A percentile compares a stretch with the other conserved stretches of the same genome.
These are phyloP conservation scores for Buddleja alternifolia DNA, from an alignment of 257 asterid species.

Conservation along the genomic window DNA sequence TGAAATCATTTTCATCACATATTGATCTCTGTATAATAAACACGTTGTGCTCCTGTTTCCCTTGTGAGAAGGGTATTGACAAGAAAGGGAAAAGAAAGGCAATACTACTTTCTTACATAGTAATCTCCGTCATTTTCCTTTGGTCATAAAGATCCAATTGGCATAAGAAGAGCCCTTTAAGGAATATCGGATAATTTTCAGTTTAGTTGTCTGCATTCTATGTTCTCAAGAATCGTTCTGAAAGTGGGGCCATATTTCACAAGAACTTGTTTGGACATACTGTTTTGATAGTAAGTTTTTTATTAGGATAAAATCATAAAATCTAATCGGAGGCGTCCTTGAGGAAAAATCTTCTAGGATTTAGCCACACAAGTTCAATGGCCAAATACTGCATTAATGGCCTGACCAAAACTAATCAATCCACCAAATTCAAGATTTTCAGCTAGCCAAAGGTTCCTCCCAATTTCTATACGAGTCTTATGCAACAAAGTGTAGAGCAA, in stretches of 20 bases:
- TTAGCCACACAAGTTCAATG: not conserved
- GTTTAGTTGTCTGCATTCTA: not conserved
- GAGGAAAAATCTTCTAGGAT: not conserved
- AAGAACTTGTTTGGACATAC: not conserved
- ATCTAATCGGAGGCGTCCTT: too few species aligned
- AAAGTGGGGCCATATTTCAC: constrained; percentile 2
- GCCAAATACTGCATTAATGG: not conserved
- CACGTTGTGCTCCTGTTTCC: not conserved
- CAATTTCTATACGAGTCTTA: not conserved
- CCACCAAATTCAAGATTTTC: constrained; percentile 1
- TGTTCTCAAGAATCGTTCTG: not conserved
- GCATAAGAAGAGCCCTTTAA: not conserved
- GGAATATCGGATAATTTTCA: not conserved
- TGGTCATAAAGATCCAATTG: constrained; percentile 19
- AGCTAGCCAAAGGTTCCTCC: not conserved
- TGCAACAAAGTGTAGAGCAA: constrained; percentile 7
- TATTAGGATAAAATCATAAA: too few species aligned
- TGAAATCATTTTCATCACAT: constrained; percentile 6
- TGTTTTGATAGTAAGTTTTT: too few species aligned
- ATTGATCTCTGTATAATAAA: not conserved
- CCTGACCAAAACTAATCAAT: not conserved
- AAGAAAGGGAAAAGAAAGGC: not conserved
- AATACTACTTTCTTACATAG: not conserved
- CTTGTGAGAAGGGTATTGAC: constrained; percentile 18
- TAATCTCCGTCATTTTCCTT: constrained; percentile 6